phyloP scores from a whole-genome alignment of 2,329 filamentous ascomycete genomes.

The Rasamsonia emersonii region DNA sequence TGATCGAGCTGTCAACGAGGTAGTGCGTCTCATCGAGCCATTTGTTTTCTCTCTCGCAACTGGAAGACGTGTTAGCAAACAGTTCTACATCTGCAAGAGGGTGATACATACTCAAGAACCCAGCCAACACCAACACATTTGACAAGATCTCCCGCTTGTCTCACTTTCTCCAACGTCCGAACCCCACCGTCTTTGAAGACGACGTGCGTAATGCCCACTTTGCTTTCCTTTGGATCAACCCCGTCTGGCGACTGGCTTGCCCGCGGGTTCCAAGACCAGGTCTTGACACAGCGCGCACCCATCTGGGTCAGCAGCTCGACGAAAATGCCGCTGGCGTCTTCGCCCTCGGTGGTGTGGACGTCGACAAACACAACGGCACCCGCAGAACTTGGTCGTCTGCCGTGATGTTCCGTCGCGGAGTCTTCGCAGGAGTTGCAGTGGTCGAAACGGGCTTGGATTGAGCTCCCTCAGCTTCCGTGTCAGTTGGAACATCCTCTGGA shows the following conservation, averaged over 20 bases:
- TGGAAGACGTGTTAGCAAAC: slow-evolving; percentile 23
- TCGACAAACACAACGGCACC: slow-evolving; percentile 76
- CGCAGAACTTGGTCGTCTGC: slow-evolving; percentile 42
- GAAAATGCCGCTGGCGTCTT: slow-evolving; percentile 73
- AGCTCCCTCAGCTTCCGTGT: neutral
- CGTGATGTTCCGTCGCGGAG: slow-evolving; percentile 17
- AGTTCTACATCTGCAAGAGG: slow-evolving; percentile 5
- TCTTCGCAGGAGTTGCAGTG: slow-evolving; percentile 14
- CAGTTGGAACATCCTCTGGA: neutral
- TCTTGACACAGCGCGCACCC: slow-evolving; percentile 70
- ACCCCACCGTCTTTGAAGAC: slow-evolving; percentile 82
- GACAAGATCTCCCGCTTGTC: slow-evolving; percentile 62
- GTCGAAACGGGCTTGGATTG: slow-evolving; percentile 1
- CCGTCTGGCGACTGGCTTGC: slow-evolving; percentile 29
- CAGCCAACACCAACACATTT: slow-evolving; percentile 81
- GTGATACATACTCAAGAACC: slow-evolving; percentile 68
- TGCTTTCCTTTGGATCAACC: slow-evolving; percentile 31
- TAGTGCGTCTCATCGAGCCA: slow-evolving; percentile 69
- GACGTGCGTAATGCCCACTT: slow-evolving; percentile 75
- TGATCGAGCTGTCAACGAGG: slow-evolving; percentile 56
- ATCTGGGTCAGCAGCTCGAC: slow-evolving; percentile 69
- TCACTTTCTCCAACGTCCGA: slow-evolving; percentile 72
- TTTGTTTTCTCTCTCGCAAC: slow-evolving; percentile 65
- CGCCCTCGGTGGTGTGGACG: slow-evolving; percentile 72
- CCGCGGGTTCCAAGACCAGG: slow-evolving; percentile 66